phyloP scores from a whole-genome alignment of 768 basidiomycete genomes.

The Collybia nuda region DNA sequence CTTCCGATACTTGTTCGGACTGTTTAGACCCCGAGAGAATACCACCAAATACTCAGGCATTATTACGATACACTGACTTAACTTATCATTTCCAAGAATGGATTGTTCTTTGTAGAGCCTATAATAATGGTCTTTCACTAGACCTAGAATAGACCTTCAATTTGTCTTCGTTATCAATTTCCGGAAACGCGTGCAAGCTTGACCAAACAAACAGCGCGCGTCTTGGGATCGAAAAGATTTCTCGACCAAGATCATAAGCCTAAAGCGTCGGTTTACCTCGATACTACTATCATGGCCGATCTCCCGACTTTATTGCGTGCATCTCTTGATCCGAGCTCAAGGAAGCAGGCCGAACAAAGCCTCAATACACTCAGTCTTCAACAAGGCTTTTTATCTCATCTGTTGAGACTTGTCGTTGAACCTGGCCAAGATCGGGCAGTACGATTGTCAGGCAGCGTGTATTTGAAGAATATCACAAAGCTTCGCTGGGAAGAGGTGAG shows the following conservation, averaged over 20 bases:
- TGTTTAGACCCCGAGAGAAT: too few relatives aligned
- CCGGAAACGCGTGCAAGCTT: slow-evolving; percentile 9
- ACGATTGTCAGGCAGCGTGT: slow-evolving; percentile 83
- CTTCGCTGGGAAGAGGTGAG: slow-evolving; percentile 86
- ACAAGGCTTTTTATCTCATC: slow-evolving; percentile 74
- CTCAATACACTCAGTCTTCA: slow-evolving; percentile 68
- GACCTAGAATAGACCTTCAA: too few relatives aligned
- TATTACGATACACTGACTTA: too few relatives aligned
- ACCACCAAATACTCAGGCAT: too few relatives aligned
- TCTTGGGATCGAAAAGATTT: slow-evolving; percentile 2
- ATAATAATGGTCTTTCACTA: too few relatives aligned
- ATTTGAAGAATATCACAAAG: slow-evolving; percentile 90
- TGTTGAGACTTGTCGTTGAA: slow-evolving; percentile 78
- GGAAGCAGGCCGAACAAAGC: slow-evolving; percentile 81
- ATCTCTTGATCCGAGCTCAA: slow-evolving; percentile 64
- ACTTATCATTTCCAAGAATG: too few relatives aligned
- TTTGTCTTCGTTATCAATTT: neutral
- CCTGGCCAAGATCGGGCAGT: slow-evolving; percentile 65
- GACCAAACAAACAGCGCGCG: slow-evolving; percentile 16
- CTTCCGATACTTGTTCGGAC: too few relatives aligned
- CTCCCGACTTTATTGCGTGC: slow-evolving; percentile 69
- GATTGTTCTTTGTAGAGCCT: too few relatives aligned
- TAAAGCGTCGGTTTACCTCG: neutral
- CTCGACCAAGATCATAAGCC: too few relatives aligned
- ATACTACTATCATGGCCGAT: slow-evolving; percentile 58